Percentiles rank a stretch among this genome's conserved stretches.
Conservation (phyloP, 352 stramenopile species). For the Thalassiosira hispida region DNA sequence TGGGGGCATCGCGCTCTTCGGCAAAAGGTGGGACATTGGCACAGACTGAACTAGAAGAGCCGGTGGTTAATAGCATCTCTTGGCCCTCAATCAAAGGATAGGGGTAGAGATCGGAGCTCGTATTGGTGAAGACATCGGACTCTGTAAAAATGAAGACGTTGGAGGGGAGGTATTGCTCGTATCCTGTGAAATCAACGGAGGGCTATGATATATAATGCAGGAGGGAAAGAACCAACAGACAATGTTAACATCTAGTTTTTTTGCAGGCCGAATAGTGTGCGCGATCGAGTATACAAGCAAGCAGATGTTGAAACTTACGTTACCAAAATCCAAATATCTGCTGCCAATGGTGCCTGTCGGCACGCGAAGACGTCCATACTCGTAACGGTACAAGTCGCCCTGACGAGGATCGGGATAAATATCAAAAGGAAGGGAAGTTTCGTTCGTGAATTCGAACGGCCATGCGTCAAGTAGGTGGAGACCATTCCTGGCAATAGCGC, state of each 20-base stretch:
- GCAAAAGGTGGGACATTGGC: slow-evolving; percentile 38
- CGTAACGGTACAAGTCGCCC: slow-evolving; percentile 30
- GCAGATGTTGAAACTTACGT: slow-evolving; percentile 24
- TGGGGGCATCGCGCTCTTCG: slow-evolving; percentile 48
- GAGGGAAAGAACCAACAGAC: not conserved
- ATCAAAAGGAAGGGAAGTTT: slow-evolving; percentile 10
- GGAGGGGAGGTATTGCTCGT: slow-evolving; percentile 45
- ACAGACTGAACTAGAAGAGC: slow-evolving; percentile 41
- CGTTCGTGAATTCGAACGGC: slow-evolving; percentile 20
- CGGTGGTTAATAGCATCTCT: slow-evolving; percentile 44
- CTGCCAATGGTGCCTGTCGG: slow-evolving; percentile 16
- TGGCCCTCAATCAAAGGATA: slow-evolving; percentile 36
- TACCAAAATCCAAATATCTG: slow-evolving; percentile 42
- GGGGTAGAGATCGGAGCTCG: slow-evolving; percentile 38
- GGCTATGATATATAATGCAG: slow-evolving; percentile 25
- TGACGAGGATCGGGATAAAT: slow-evolving; percentile 28
- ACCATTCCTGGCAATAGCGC: slow-evolving; percentile 49
- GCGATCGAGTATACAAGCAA: not conserved
- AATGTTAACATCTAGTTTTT: not conserved
- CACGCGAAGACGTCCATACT: slow-evolving; percentile 21
- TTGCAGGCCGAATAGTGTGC: not conserved
- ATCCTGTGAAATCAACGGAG: slow-evolving; percentile 51
- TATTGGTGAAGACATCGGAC: slow-evolving; percentile 36
- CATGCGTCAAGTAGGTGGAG: slow-evolving; percentile 39
- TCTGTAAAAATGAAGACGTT: slow-evolving; percentile 42